These are phyloP conservation scores for Diplocarpon rosae DNA, from an alignment of 2,329 filamentous ascomycete genomes.

Conservation along the genomic window DNA sequence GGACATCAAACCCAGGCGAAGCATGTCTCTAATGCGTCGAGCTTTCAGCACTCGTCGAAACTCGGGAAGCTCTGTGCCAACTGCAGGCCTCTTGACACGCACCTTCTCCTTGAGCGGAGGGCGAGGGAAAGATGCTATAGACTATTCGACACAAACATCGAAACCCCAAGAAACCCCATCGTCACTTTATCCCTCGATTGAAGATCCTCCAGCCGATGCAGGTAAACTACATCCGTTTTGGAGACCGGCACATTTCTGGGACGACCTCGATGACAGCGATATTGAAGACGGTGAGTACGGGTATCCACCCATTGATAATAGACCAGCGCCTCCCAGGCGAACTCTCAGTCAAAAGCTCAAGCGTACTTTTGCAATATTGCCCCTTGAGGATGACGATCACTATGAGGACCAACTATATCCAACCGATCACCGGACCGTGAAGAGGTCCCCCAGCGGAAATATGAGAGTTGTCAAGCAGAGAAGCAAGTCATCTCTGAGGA, in stretches of 20 bases:
- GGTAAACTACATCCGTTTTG: conserved; percentile 49
- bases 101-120: conserved; percentile 25
- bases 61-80: conserved; percentile 38
- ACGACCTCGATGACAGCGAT: conserved; percentile 28
- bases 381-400: conserved; percentile 34
- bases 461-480: conserved; percentile 45
- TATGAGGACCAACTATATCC: conserved; percentile 30
- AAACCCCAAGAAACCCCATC: conserved; percentile 19
- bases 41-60: conserved; percentile 41
- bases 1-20: conserved; percentile 35
- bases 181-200: conserved; percentile 32
- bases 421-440: conserved; percentile 46
- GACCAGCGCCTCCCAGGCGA: conserved; percentile 34
- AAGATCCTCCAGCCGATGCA: conserved; percentile 39
- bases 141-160: conserved; percentile 20
- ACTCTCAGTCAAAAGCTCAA: conserved; percentile 36
- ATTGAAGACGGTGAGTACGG: conserved; percentile 11
- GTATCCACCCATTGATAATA: conserved; percentile 40
- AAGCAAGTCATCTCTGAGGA: conserved; percentile 30
- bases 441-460: conserved; percentile 47
- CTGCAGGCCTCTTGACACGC: conserved; percentile 40
- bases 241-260: conserved; percentile 40
- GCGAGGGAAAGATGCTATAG: conserved; percentile 9
- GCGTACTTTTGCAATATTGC: conserved; percentile 50
- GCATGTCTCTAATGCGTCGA: conserved; percentile 41